Conservation (phyloP, 148 eudicot genomes). For the Vaccinium darrowii region DNA sequence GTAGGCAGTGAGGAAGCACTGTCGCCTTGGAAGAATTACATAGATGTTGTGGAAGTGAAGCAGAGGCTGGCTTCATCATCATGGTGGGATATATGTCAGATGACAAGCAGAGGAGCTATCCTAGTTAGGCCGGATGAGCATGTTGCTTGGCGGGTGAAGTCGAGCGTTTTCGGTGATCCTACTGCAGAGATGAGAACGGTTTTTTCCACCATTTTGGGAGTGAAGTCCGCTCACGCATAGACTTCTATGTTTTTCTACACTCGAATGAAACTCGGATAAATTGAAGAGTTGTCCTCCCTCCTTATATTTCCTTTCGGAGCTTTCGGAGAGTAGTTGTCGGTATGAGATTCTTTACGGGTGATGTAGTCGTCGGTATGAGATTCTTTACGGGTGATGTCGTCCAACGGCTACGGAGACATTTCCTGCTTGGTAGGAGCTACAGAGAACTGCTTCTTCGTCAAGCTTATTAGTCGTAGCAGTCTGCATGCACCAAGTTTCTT, state of each 20-base stretch:
- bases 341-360: background rate
- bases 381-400: no score
- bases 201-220: constrained; percentile 47
- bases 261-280: background rate
- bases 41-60: constrained; percentile 56
- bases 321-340: background rate
- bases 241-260: background rate
- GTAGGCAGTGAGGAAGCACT: constrained; percentile 29
- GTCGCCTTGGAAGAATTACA: constrained; percentile 42
- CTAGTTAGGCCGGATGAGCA: constrained; percentile 91
- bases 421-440: background rate
- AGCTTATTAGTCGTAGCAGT: background rate
- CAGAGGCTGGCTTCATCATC: constrained; percentile 35
- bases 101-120: constrained; percentile 84
- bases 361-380: no score
- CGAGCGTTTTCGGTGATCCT: constrained; percentile 38
- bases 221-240: background rate
- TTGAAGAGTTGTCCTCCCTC: constrained; percentile 1
- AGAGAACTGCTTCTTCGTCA: background rate
- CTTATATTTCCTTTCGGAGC: background rate
- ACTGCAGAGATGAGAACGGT: constrained; percentile 51
- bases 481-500: background rate
- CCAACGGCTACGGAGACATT: background rate
- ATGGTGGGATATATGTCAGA: constrained; percentile 90
- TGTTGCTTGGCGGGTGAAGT: constrained; percentile 78